phyloP scores from a whole-genome alignment of 257 asterid genomes.

The Haberlea rhodopensis region DNA sequence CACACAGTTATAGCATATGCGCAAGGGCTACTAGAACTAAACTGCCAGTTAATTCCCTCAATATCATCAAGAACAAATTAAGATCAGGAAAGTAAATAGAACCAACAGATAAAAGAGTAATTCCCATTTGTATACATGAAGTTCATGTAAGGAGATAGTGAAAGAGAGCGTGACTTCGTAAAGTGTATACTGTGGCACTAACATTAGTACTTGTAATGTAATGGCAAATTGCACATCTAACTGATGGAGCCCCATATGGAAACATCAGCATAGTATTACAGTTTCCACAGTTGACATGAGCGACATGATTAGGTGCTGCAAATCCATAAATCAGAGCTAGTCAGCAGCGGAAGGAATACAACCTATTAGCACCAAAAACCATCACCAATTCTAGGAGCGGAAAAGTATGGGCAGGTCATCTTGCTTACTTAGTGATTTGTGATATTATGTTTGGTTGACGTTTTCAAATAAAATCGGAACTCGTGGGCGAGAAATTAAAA shows the following conservation, averaged over 20 bases:
- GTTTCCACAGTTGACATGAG: conserved; percentile 59
- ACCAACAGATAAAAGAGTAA: background rate
- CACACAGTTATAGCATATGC: too few relatives aligned
- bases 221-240: too few relatives aligned
- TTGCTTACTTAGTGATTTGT: too few relatives aligned
- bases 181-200: background rate
- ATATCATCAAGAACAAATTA: background rate
- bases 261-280: conserved; percentile 49
- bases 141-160: background rate
- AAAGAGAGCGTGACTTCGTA: background rate
- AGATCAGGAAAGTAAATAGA: background rate
- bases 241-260: too few relatives aligned
- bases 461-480: too few relatives aligned
- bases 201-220: background rate
- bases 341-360: background rate
- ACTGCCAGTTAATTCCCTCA: background rate
- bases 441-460: background rate
- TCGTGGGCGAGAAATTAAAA: too few relatives aligned
- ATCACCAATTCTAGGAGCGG: too few relatives aligned
- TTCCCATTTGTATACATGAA: background rate
- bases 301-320: conserved; percentile 54
- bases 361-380: background rate
- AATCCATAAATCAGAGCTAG: conserved; percentile 7
- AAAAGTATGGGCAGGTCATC: too few relatives aligned
- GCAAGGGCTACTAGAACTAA: too few relatives aligned